Evolutionary conservation across 78 protist genomes (phyloP), one percentile per base, ranked within the genome.

Genomic region (Acrasis kona): DNA sequence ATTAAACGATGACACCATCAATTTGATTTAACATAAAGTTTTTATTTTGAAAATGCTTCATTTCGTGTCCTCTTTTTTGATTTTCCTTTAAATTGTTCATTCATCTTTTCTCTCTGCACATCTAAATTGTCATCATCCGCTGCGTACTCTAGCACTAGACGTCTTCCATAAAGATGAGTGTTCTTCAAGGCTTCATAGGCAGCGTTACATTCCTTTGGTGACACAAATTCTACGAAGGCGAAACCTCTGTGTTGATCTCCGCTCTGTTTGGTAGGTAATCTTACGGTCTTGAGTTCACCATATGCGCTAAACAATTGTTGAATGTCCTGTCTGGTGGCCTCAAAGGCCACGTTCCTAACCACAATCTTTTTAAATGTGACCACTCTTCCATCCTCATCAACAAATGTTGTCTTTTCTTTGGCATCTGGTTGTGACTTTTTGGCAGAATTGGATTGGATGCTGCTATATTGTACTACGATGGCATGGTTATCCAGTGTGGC

Each of bases 301-400:
- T 70, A 80, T 30, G 95, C 3, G 1, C 72, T 1, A 75, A 92
- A 92, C 36, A 97, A 74, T 39, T 91, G 80, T 7, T 76, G 27
- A 57, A 97, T n/a, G 50, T 97, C 99, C 74, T 82, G 74, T 37
- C 65, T 4, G 9, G 89, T 83, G 27, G 96, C 97, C 71, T 97
- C 97, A 72, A 97, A 97, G 31, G 99, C 90, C 30, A 97, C 78
- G 85, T 97, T 97, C 74, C 89, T 83, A 65, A 97, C 84, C 2
- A 81, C 10, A 39, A 95, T 74, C 81, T 92, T 90, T 67, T 19
- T 34, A 67, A 67, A 38, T 67, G 19, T 67, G 19, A 67, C 19
- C 19, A n/a, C 38, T 67, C 71, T 67, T 50, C 61, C 61, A 50
- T 50, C 61, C n/a, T n/a, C n/a, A n/a, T n/a, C n/a, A n/a, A n/a